A percentile compares a stretch with the other conserved stretches of the same genome.
These are phyloP conservation scores for Blastobotrys peoriensis DNA, from an alignment of 805 yeast genomes.

Conservation along the genomic window DNA sequence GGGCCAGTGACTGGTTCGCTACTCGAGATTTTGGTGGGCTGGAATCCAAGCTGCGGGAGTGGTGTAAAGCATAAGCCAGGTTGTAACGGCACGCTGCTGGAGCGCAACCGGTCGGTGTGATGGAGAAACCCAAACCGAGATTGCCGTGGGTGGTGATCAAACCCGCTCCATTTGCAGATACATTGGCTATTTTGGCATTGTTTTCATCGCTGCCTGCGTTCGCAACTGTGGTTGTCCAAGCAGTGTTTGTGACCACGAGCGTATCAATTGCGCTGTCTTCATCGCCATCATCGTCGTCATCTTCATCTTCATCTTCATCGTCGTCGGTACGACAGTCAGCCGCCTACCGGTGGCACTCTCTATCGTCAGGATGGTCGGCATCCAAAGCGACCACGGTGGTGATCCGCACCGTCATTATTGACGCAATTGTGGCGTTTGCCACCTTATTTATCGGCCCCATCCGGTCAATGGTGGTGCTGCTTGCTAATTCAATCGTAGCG, in stretches of 20 bases:
- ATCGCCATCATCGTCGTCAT: conserved; percentile 9
- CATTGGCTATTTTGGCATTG: conserved; percentile 30
- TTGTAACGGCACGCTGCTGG: too few relatives aligned
- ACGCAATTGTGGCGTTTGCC: conserved; percentile 19
- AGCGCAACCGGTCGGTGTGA: too few relatives aligned
- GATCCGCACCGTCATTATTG: conserved; percentile 16
- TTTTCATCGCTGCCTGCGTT: conserved; percentile 27
- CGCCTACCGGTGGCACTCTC: neutral
- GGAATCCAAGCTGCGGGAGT: too few relatives aligned
- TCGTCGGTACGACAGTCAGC: conserved; percentile 3
- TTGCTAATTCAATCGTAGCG: conserved; percentile 30
- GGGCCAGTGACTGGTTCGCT: too few relatives aligned
- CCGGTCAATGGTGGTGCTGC: conserved; percentile 18
- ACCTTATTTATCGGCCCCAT: conserved; percentile 17
- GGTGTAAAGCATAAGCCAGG: too few relatives aligned
- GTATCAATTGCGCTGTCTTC: conserved; percentile 17
- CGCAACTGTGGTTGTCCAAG: conserved; percentile 24
- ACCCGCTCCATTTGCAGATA: conserved; percentile 30
- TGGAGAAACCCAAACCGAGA: too few relatives aligned
- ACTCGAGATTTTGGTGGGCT: too few relatives aligned
- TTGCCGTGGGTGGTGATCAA: conserved; percentile 24
- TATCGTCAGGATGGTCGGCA: conserved; percentile 1
- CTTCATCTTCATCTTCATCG: conserved; percentile 12
- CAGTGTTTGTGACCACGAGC: conserved; percentile 21
- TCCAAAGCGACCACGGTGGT: conserved; percentile 4